Evolutionary conservation across 148 eudicot genomes (phyloP).

Genomic region (Linanthus parryae): DNA sequence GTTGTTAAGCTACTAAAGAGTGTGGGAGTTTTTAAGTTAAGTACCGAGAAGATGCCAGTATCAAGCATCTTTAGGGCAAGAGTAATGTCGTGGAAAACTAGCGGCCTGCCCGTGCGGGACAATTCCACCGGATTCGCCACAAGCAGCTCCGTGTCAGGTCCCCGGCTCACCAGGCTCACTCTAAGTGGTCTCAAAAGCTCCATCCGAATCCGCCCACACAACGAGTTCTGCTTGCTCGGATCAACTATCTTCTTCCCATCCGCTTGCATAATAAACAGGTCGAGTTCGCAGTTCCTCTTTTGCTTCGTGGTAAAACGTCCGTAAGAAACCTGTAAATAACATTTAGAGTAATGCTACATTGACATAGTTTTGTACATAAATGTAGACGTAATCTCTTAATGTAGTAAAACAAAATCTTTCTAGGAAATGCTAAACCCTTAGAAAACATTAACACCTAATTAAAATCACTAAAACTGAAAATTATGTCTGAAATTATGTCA

Average conservation of each 20-base stretch:
- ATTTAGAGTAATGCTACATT: not conserved
- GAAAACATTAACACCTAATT: too few relatives aligned
- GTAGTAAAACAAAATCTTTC: too few relatives aligned
- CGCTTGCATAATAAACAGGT: conserved; percentile 46
- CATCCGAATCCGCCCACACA: conserved; percentile 32
- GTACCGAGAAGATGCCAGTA: conserved; percentile 47
- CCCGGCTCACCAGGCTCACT: conserved; percentile 43
- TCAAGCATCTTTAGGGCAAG: conserved; percentile 53
- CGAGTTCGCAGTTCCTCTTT: conserved; percentile 35
- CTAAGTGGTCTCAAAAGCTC: conserved; percentile 42
- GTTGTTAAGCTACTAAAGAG: too few relatives aligned
- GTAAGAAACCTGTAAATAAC: conserved; percentile 42
- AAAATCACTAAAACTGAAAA: too few relatives aligned
- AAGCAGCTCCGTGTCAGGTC: conserved; percentile 47
- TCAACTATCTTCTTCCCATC: conserved; percentile 57
- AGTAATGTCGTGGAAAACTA: conserved; percentile 47
- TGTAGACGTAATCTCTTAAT: too few relatives aligned
- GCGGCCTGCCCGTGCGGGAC: conserved; percentile 53
- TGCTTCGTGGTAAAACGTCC: conserved; percentile 34
- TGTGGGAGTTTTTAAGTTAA: too few relatives aligned
- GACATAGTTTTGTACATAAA: too few relatives aligned
- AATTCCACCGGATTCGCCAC: conserved; percentile 58
- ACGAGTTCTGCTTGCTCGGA: conserved; percentile 30
- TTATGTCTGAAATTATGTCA: too few relatives aligned
- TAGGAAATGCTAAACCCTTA: too few relatives aligned